Conservation (phyloP, 2,329 filamentous ascomycete species). For the Fusarium sp. region DNA sequence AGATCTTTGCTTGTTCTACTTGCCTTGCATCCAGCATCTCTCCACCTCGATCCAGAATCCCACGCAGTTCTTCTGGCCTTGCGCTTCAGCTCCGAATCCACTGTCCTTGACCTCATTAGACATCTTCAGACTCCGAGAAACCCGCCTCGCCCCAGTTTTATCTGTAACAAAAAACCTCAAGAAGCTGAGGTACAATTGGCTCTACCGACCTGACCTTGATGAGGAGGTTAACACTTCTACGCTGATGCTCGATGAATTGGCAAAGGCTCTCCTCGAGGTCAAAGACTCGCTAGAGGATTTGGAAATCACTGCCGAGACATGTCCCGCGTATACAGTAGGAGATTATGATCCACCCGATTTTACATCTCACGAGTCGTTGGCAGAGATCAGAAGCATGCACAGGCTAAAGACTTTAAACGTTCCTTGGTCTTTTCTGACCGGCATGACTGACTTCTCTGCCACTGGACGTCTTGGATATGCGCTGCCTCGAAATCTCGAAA, state of each 20-base stretch:
- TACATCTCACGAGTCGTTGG: background rate
- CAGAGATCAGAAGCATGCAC: background rate
- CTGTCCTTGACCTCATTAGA: background rate
- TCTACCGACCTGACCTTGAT: conserved; percentile 13
- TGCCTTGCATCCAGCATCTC: background rate
- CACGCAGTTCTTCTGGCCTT: conserved; percentile 7
- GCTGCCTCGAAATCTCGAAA: background rate
- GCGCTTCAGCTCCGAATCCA: background rate
- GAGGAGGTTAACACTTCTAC: background rate
- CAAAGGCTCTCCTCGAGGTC: background rate
- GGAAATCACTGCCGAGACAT: background rate
- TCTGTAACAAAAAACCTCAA: background rate
- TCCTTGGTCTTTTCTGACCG: background rate
- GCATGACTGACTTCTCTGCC: accelerated
- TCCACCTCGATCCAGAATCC: conserved; percentile 18
- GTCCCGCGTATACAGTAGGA: background rate
- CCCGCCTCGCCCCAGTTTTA: conserved; percentile 1
- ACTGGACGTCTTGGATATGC: background rate
- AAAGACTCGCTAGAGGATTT: background rate
- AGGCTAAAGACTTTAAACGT: background rate
- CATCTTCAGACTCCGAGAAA: conserved; percentile 16
- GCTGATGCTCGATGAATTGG: background rate
- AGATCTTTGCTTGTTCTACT: conserved; percentile 12
- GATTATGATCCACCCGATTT: background rate
- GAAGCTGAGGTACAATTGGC: conserved; percentile 14